Conservation (phyloP, 2,329 filamentous ascomycete species). For the Hypoxylon rubiginosum region DNA sequence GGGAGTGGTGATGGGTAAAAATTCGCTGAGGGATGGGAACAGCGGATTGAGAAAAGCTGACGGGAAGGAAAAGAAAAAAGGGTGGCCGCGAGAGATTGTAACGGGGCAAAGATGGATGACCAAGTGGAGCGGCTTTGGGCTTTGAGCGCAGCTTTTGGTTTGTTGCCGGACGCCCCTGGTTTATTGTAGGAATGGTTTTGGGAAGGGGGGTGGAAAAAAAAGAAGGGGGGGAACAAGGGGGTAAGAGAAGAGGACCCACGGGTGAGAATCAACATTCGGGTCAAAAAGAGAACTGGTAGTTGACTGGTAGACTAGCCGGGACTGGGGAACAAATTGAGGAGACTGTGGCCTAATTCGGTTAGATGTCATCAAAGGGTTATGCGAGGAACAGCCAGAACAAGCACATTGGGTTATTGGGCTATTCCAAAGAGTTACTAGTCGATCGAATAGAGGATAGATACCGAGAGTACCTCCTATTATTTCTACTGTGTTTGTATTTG, state of each 20-base stretch:
- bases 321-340: constrained; percentile 31
- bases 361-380: constrained; percentile 36
- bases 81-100: constrained; percentile 50
- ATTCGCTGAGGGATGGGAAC: constrained; percentile 38
- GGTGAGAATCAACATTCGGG: constrained; percentile 38
- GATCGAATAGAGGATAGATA: constrained; percentile 20
- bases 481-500: background rate
- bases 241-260: constrained; percentile 15
- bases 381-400: constrained; percentile 38
- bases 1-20: constrained; percentile 39
- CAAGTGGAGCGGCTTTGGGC: constrained; percentile 41
- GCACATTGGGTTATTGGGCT: too few species aligned
- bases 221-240: constrained; percentile 17
- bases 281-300: constrained; percentile 15
- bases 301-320: constrained; percentile 28
- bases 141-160: constrained; percentile 35
- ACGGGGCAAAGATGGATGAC: constrained; percentile 46
- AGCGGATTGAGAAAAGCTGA: constrained; percentile 44
- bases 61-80: constrained; percentile 51
- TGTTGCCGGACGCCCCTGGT: constrained; percentile 38
- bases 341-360: constrained; percentile 32
- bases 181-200: constrained; percentile 9
- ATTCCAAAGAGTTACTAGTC: constrained; percentile 30
- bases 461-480: constrained; percentile 8
- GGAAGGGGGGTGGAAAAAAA: constrained; percentile 4